Conservation (phyloP, 2,329 filamentous ascomycete species). For the Scortechinia acanthostroma region DNA sequence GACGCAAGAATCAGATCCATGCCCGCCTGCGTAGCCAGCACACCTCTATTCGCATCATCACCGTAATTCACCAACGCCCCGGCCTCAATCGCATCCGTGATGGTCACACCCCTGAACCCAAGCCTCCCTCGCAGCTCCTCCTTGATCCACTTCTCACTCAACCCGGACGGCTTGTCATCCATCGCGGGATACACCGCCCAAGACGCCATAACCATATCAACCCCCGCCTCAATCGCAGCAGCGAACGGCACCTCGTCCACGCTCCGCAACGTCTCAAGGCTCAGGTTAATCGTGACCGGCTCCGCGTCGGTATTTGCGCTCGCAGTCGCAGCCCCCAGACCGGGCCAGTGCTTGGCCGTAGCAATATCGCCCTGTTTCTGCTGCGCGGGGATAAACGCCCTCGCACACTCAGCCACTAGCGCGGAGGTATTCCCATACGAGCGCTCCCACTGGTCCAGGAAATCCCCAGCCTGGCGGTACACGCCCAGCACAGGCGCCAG, state of each 20-base stretch:
- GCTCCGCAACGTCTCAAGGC: constrained; percentile 9
- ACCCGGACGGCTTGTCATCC: constrained; percentile 14
- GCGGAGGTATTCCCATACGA: constrained; percentile 14
- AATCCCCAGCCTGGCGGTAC: constrained; percentile 14
- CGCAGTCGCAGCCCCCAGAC: constrained; percentile 13
- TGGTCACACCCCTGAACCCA: constrained; percentile 15
- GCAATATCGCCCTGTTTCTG: constrained; percentile 11
- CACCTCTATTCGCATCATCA: constrained; percentile 9
- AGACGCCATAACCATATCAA: constrained; percentile 18
- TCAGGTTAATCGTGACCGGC: constrained; percentile 14
- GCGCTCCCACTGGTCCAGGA: constrained; percentile 12
- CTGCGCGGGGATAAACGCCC: constrained; percentile 12
- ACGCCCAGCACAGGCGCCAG: constrained; percentile 18
- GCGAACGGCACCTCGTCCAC: constrained; percentile 15
- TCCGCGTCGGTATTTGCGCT: constrained; percentile 14
- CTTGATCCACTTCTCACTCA: constrained; percentile 14
- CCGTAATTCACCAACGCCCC: constrained; percentile 13
- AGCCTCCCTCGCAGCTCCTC: constrained; percentile 12
- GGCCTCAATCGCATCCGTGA: constrained; percentile 19
- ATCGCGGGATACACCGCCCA: constrained; percentile 17
- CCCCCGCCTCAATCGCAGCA: constrained; percentile 12
- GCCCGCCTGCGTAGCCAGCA: constrained; percentile 16
- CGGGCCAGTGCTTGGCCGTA: constrained; percentile 19
- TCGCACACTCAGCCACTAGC: constrained; percentile 11
- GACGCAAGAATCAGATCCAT: constrained; percentile 19